Base-by-base conservation (phyloP, 352 stramenopile genomes). In the Phytophthora boehmeriae region DNA sequence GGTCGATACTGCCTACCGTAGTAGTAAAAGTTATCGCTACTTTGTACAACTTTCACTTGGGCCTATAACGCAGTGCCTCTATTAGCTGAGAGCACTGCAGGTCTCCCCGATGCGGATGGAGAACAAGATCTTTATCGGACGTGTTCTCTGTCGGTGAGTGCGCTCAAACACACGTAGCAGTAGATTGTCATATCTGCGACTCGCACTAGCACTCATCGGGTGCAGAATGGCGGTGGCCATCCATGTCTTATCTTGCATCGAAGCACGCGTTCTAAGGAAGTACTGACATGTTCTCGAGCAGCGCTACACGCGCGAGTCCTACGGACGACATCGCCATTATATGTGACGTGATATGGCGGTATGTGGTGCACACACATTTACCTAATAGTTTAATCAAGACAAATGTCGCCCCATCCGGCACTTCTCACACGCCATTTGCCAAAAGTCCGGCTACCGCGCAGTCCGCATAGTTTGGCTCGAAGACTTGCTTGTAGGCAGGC, bases 181-280 rank as follows among this genome's bases (percentile, higher is more conserved):
- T 16, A 43, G 22, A 11, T 42, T 10, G 5, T 19, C 39, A 22
- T 43, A 5, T 43, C 36, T 13, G 28, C 42, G 52, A 45, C 41
- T 53, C 52, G 28, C n/a, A 32, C 27, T 46, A 43, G 30, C 20
- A 14, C 27, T 41, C 38, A 16, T 27, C 13, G 32, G 42, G 41
- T n/a, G 17, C 23, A 23, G 17, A 13, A 20, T 41, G 25, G 9
- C 14, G 5, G 35, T 50, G 53, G 56, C 53, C 45, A 27, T 44
- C 59, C 59, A 67, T 67, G 59, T 67, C 59, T 50, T 25, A 56
- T 51, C 38, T 44, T 44, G 38, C 9, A 44, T 22, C 38, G 38
- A 20, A 16, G 9, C 38, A 44, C 38, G 38, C 4, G 38, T 17
- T 22, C 4, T 4, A 44, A 4, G n/a, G 4, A 23, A 8, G 9